Conservation (phyloP, 192 early-diverging fungal genomes). For the Gamsiella multidivaricata region DNA sequence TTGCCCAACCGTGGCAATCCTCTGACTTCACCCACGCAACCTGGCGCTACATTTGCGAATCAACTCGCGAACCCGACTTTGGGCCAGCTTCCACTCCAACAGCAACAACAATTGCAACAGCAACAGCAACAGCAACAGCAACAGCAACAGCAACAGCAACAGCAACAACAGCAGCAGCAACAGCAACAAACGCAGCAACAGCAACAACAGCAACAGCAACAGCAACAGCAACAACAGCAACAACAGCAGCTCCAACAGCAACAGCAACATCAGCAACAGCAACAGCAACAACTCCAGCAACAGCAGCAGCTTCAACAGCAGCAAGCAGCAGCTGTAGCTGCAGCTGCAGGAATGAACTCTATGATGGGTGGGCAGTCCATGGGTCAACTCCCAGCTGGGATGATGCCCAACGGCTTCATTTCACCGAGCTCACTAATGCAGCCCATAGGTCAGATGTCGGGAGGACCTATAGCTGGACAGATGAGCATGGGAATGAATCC, state of each 20-base stretch:
- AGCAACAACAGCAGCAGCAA: background rate
- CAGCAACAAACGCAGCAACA: slow-evolving; percentile 3
- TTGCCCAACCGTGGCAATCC: slow-evolving; percentile 34
- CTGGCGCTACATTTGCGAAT: slow-evolving; percentile 25
- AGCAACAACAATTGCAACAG: background rate
- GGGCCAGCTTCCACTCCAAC: background rate
- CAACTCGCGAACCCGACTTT: slow-evolving; percentile 14
- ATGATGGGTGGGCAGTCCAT: slow-evolving; percentile 28
- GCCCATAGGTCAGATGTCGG: slow-evolving; percentile 21
- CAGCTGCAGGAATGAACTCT: slow-evolving; percentile 29
- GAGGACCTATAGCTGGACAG: slow-evolving; percentile 29
- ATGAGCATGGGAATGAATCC: slow-evolving; percentile 39
- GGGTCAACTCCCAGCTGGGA: slow-evolving; percentile 14
- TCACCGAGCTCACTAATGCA: slow-evolving; percentile 44
- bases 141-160: slow-evolving; percentile 22
- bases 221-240: slow-evolving; percentile 20
- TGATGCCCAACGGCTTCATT: slow-evolving; percentile 44
- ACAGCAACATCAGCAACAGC: slow-evolving; percentile 13
- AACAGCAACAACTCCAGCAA: slow-evolving; percentile 18
- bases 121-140: slow-evolving; percentile 13
- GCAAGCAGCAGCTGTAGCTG: slow-evolving; percentile 5
- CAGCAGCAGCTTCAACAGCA: slow-evolving; percentile 24
- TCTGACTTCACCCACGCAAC: slow-evolving; percentile 26
- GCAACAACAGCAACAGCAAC: slow-evolving; percentile 7
- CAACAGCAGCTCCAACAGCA: slow-evolving; percentile 13